Percentiles rank a stretch among this genome's conserved stretches.
phyloP scores from a whole-genome alignment of 2,329 filamentous ascomycete species.

The Plenodomus biglobosus region DNA sequence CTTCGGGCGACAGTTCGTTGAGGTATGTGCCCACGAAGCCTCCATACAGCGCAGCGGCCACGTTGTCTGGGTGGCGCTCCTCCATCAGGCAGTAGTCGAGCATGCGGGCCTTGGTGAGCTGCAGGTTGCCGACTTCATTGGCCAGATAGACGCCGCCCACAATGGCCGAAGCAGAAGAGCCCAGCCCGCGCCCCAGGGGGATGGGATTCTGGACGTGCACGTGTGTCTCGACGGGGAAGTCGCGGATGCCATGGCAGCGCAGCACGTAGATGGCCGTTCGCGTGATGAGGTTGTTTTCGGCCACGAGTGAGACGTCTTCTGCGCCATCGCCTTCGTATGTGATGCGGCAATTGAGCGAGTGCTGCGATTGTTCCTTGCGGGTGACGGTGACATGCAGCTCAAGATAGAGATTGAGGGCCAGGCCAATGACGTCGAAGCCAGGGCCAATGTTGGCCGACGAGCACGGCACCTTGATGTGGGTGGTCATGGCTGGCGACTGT shows the following conservation, averaged over 20 bases:
- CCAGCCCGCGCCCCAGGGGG: constrained; percentile 85
- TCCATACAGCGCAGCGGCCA: constrained; percentile 91
- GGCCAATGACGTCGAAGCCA: constrained; percentile 95
- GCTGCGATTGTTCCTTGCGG: constrained; percentile 52
- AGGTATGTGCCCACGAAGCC: constrained; percentile 97
- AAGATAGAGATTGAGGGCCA: constrained; percentile 91
- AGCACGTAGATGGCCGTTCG: constrained; percentile 92
- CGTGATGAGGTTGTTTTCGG: constrained; percentile 89
- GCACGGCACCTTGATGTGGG: constrained; percentile 79
- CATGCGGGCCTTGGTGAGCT: constrained; percentile 76
- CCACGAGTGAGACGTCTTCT: constrained; percentile 77
- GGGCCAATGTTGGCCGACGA: constrained; percentile 97
- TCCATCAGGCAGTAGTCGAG: constrained; percentile 99
- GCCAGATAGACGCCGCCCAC: constrained; percentile 93
- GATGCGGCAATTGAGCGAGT: constrained; percentile 80
- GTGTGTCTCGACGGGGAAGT: constrained; percentile 79
- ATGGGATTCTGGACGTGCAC: constrained; percentile 97
- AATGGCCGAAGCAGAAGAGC: constrained; percentile 93
- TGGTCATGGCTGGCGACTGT: constrained; percentile 32
- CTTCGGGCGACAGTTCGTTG: constrained; percentile 85
- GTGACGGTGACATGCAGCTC: constrained; percentile 80
- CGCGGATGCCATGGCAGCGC: constrained; percentile 82
- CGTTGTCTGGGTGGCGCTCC: constrained; percentile 57
- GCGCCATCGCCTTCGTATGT: constrained; percentile 85
- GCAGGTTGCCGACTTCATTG: constrained; percentile 81